Evolutionary conservation across 2,329 filamentous ascomycete genomes (phyloP).

Genomic region (Fonsecaea multimorphosa): DNA sequence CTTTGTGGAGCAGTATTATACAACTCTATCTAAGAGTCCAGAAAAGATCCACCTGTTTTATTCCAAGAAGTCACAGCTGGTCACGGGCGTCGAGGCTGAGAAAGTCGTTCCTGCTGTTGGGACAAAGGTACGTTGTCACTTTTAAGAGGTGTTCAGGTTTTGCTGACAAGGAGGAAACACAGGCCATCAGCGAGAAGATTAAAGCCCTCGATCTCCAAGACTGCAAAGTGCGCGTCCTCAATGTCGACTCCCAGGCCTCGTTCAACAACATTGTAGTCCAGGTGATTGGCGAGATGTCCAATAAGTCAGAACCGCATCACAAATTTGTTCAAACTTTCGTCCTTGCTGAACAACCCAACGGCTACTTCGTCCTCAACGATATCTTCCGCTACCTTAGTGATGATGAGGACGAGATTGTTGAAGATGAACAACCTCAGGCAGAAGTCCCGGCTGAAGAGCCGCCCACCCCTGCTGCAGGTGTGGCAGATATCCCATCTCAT

Average conservation of each 20-base stretch:
- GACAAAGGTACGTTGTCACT: constrained; percentile 70
- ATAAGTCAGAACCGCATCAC: constrained; percentile 86
- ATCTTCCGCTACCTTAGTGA: constrained; percentile 95
- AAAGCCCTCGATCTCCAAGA: constrained; percentile 92
- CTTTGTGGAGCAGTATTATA: constrained; percentile 99
- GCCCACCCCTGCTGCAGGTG: constrained; percentile 50
- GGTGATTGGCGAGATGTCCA: constrained; percentile 97
- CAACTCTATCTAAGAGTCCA: constrained; percentile 89
- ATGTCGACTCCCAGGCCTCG: constrained; percentile 94
- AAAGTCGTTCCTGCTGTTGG: constrained; percentile 85
- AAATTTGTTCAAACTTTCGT: constrained; percentile 99
- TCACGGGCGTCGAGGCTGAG: constrained; percentile 89
- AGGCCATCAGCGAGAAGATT: constrained; percentile 95
- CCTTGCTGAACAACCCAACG: constrained; percentile 91
- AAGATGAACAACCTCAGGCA: constrained; percentile 46
- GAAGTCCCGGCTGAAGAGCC: constrained; percentile 42
- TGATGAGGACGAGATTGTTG: constrained; percentile 66
- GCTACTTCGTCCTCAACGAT: constrained; percentile 98
- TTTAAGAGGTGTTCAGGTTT: neutral
- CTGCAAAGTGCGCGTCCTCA: constrained; percentile 97
- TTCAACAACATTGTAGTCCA: constrained; percentile 95
- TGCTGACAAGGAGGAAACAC: constrained; percentile 23
- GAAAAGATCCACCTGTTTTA: constrained; percentile 97
- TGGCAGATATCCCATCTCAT: constrained; percentile 52
- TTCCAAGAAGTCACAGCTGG: constrained; percentile 92